These are phyloP conservation scores for Aspergillaceae sp. DNA, from an alignment of 2,329 filamentous ascomycete genomes.

Conservation along the genomic window DNA sequence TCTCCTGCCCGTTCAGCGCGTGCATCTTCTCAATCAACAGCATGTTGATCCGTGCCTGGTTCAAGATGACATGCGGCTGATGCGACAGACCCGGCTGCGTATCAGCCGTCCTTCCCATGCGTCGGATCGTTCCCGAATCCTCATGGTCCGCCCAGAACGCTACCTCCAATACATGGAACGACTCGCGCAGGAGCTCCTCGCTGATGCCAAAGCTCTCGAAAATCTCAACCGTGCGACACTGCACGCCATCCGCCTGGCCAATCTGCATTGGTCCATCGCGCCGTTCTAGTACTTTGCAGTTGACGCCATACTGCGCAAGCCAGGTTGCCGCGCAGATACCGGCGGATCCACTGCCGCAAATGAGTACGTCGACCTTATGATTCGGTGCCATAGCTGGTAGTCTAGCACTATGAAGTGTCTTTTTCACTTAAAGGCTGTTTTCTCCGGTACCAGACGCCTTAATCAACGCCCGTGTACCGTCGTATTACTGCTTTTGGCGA, in stretches of 20 bases:
- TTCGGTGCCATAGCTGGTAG: too few relatives aligned
- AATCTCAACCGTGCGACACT: constrained; percentile 54
- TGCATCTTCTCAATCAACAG: constrained; percentile 47
- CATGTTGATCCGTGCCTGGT: constrained; percentile 48
- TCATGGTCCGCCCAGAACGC: constrained; percentile 46
- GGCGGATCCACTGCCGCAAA: constrained; percentile 54
- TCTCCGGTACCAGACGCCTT: too few relatives aligned
- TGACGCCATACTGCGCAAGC: constrained; percentile 50
- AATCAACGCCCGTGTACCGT: too few relatives aligned
- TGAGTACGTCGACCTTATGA: constrained; percentile 45
- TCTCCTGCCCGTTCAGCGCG: constrained; percentile 32
- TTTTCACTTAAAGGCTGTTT: too few relatives aligned
- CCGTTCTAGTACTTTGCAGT: constrained; percentile 51
- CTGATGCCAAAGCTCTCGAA: constrained; percentile 52
- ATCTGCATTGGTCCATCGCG: constrained; percentile 46
- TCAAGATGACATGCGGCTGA: constrained; percentile 49
- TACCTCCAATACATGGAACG: constrained; percentile 51
- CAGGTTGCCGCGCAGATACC: constrained; percentile 54
- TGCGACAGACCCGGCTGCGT: constrained; percentile 46
- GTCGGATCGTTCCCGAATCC: constrained; percentile 33
- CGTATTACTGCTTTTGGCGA: too few relatives aligned
- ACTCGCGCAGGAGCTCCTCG: constrained; percentile 47
- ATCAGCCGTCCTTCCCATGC: constrained; percentile 45
- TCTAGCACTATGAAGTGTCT: too few relatives aligned
- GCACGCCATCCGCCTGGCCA: constrained; percentile 57